phyloP scores from a whole-genome alignment of 495 filamentous ascomycete genomes.

The Talaromyces adpressus region DNA sequence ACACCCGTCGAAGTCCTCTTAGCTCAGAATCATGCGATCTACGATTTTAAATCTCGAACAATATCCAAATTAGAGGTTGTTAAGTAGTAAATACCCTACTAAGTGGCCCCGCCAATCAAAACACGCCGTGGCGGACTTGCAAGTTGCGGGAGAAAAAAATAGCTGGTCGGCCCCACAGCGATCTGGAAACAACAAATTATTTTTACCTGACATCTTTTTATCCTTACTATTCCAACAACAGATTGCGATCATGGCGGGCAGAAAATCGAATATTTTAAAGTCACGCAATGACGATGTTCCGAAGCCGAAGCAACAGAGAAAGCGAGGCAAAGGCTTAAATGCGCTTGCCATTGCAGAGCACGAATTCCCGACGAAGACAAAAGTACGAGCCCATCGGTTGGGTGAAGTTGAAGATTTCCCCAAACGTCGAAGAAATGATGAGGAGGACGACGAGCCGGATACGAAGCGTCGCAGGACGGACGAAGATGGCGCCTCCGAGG shows the following conservation, averaged over 20 bases:
- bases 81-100: not conserved
- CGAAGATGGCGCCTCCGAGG: conserved; percentile 37
- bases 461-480: conserved; percentile 38
- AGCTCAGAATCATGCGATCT: too few species aligned
- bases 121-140: not conserved
- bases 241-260: conserved; percentile 52
- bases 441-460: conserved; percentile 39
- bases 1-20: too few species aligned
- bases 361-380: conserved; percentile 42
- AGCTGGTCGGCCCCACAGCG: not conserved
- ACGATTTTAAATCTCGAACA: too few species aligned
- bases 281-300: conserved; percentile 42
- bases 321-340: conserved; percentile 58
- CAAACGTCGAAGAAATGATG: conserved; percentile 39
- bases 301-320: conserved; percentile 40
- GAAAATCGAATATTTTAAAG: conserved; percentile 45
- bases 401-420: conserved; percentile 47
- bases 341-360: conserved; percentile 79
- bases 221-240: not conserved
- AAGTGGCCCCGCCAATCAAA: not conserved
- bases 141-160: not conserved
- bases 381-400: conserved; percentile 49
- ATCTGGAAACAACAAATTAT: not conserved
- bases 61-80: too few species aligned
- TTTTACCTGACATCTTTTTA: not conserved